Percentiles rank a stretch among this genome's conserved stretches.
These are phyloP conservation scores for Neonectria magnoliae DNA, from an alignment of 2,329 filamentous ascomycete species.

Conservation along the genomic window DNA sequence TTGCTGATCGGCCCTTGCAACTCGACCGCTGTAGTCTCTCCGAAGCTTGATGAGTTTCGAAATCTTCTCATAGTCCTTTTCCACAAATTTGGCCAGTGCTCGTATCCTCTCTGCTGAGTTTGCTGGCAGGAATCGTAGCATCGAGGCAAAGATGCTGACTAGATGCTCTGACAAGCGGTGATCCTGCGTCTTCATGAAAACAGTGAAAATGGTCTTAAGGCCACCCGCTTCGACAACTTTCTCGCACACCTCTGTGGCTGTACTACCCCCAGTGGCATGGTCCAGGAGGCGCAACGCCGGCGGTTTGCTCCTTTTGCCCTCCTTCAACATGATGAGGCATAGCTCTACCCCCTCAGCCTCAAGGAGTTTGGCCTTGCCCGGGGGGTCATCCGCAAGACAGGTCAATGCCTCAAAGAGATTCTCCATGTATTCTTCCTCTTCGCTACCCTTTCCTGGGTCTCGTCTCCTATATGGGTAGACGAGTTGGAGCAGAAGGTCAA, in stretches of 20 bases:
- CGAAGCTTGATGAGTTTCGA: slow-evolving; percentile 76
- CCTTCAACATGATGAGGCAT: slow-evolving; percentile 88
- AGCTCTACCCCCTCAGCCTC: slow-evolving; percentile 94
- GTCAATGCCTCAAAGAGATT: slow-evolving; percentile 91
- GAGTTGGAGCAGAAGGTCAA: slow-evolving; percentile 84
- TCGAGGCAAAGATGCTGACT: slow-evolving; percentile 82
- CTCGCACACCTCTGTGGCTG: slow-evolving; percentile 73
- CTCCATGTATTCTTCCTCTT: slow-evolving; percentile 95
- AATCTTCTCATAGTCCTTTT: slow-evolving; percentile 92
- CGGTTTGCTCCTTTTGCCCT: slow-evolving; percentile 84
- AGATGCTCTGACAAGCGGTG: slow-evolving; percentile 81
- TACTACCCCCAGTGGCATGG: slow-evolving; percentile 70
- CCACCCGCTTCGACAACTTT: slow-evolving; percentile 84
- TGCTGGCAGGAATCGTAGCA: slow-evolving; percentile 82
- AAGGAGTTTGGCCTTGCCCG: slow-evolving; percentile 83
- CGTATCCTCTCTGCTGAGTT: slow-evolving; percentile 83
- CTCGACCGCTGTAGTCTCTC: slow-evolving; percentile 71
- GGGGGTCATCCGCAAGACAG: slow-evolving; percentile 78
- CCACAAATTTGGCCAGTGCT: slow-evolving; percentile 91
- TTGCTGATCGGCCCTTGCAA: slow-evolving; percentile 68
- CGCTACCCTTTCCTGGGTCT: slow-evolving; percentile 84
- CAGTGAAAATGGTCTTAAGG: slow-evolving; percentile 83
- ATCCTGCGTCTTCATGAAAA: slow-evolving; percentile 85
- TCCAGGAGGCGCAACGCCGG: slow-evolving; percentile 85
- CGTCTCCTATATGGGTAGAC: slow-evolving; percentile 85